Evolutionary conservation across 495 filamentous ascomycete genomes (phyloP), one percentile per base, ranked within the genome.

Genomic region (Penicillium atrosanguineum): DNA sequence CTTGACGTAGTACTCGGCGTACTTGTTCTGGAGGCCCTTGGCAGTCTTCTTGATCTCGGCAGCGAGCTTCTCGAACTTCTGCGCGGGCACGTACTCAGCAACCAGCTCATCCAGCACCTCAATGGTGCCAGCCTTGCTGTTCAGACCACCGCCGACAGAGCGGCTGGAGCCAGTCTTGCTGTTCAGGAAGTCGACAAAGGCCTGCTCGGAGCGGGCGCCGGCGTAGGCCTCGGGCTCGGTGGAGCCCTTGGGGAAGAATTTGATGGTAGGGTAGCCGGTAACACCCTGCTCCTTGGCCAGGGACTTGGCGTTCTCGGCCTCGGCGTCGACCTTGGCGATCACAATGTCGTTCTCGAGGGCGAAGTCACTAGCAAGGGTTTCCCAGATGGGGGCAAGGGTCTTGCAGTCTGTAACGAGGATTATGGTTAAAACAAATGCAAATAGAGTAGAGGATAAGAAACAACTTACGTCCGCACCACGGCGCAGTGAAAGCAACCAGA

Each of bases 381-480:
- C 94, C 89, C 91, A 97, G 65, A 79, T 82, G 20, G 94, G 94
- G 43, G 92, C 93, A 52, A 98, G 86, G 62, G 62, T 83, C 79
- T 98, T 97, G 88, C 95, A 98, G 83, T 98, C 94, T 94, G 70
- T 34, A 65, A 42, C 12, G 28, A 44, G 51, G 46, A 53, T 48
- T 53, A 14, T 29, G 16, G 38, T 73, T 60, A 73, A 64, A 47
- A 46, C 40, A 49, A 18, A 14, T 26, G n/a, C 11, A 50, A 20
- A 26, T 36, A 37, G 55, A n/a, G 20, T 6, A 43, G 3, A 36
- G 20, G 53, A 11, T 46, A 48, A 51, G 23, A 52, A 48, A 50
- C 41, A 26, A 90, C 91, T 63, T 83, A 96, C 91, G 91, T 71
- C 91, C 91, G 80, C 91, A 97, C 91, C 91, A 97, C 44, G 91